phyloP scores from a whole-genome alignment of 148 eudicot genomes.

The Chenopodium suecicum region DNA sequence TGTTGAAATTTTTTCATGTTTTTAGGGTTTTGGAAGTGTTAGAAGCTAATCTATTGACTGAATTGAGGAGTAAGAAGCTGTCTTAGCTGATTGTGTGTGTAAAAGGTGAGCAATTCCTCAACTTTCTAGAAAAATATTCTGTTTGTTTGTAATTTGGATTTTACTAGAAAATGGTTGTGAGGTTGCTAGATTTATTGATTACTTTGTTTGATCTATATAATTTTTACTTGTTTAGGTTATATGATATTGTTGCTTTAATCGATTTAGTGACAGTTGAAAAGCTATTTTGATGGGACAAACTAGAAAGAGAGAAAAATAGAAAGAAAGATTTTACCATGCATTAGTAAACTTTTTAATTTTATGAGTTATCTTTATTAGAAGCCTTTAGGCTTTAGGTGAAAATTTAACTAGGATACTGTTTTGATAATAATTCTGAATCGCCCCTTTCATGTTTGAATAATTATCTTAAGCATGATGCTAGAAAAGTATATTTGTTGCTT shows the following conservation, averaged over 20 bases:
- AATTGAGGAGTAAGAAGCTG: constrained; percentile 3
- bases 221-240: constrained; percentile 4
- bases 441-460: neutral
- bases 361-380: neutral
- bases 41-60: constrained; percentile 3
- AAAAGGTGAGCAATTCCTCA: constrained; percentile 13
- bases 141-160: neutral
- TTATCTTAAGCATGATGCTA: constrained; percentile 8
- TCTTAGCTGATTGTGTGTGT: neutral
- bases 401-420: neutral
- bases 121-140: neutral
- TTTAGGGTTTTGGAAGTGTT: constrained; percentile 22
- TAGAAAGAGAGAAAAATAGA: neutral
- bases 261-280: neutral
- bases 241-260: neutral
- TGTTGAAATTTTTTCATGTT: constrained; percentile 2
- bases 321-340: neutral
- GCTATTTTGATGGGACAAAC: neutral
- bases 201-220: constrained; percentile 15
- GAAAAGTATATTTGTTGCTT: constrained; percentile 3
- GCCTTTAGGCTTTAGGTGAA: too few relatives aligned
- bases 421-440: neutral
- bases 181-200: constrained; percentile 19
- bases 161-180: constrained; percentile 6
- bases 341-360: neutral